phyloP scores from a whole-genome alignment of 2,329 filamentous ascomycete species.

The Tolypocladium nubicola region DNA sequence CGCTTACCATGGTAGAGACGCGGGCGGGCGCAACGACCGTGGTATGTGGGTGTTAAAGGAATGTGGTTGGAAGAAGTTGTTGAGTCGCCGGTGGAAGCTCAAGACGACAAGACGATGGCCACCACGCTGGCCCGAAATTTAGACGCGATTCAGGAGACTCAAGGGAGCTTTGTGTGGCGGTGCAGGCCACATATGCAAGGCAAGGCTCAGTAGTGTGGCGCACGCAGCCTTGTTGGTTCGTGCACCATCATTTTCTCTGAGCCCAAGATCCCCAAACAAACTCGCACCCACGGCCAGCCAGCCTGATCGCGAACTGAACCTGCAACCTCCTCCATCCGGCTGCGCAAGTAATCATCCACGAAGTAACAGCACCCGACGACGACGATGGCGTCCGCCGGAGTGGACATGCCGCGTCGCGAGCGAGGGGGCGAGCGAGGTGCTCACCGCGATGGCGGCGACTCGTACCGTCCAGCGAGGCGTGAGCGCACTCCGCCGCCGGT shows the following conservation, averaged over 20 bases:
- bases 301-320: not conserved
- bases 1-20: constrained; percentile 18
- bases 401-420: constrained; percentile 28
- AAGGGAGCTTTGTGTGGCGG: not conserved
- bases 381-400: constrained; percentile 37
- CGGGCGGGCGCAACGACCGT: constrained; percentile 4
- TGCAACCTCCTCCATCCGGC: not conserved
- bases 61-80: not conserved
- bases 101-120: not conserved
- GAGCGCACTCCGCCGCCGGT: constrained; percentile 24
- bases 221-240: constrained; percentile 7
- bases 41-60: constrained; percentile 1
- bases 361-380: constrained; percentile 1
- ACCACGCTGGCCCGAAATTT: constrained; percentile 7
- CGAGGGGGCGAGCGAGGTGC: constrained; percentile 11
- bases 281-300: not conserved
- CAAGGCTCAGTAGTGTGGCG: not conserved
- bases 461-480: constrained; percentile 32
- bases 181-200: not conserved
- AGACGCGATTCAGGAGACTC: constrained; percentile 2
- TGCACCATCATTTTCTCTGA: constrained; percentile 13
- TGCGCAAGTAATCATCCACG: not conserved
- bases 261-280: not conserved
- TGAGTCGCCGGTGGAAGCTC: not conserved
- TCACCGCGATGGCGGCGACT: constrained; percentile 36